Evolutionary conservation across 352 stramenopile genomes (phyloP).

Genomic region (Blastocystis sp.): DNA sequence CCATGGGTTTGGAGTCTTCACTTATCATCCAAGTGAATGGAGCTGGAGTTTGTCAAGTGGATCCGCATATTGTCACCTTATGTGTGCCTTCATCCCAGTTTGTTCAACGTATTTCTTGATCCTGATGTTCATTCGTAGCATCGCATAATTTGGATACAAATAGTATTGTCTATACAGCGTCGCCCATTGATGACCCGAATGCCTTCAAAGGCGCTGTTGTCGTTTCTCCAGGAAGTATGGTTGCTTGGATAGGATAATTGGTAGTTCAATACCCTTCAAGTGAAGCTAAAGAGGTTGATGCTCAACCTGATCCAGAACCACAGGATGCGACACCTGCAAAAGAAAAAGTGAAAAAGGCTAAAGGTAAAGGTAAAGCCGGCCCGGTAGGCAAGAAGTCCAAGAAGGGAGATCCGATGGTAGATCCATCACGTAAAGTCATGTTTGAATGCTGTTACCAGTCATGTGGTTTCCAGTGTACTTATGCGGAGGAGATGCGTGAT

Average conservation of each 20-base stretch:
- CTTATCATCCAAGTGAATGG: neutral
- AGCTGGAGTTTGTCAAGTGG: neutral
- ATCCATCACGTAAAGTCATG: no score
- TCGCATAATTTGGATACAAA: neutral
- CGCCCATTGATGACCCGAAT: slow-evolving; percentile 10
- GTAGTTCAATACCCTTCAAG: no score
- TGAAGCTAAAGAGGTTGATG: no score
- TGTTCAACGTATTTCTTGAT: neutral
- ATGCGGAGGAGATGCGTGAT: neutral
- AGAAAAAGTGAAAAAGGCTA: neutral
- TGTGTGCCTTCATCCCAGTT: neutral
- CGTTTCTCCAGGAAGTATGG: neutral
- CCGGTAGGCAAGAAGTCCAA: no score
- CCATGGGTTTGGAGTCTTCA: neutral
- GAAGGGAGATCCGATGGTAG: no score
- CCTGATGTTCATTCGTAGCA: neutral
- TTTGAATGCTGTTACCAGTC: neutral
- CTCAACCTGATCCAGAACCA: neutral
- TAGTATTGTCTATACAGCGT: neutral
- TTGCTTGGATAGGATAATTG: no score
- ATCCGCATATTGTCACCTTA: neutral
- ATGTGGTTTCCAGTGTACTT: slow-evolving; percentile 1
- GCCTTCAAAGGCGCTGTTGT: slow-evolving; percentile 37
- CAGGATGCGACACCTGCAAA: neutral
- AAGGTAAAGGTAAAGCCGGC: no score